phyloP scores from a whole-genome alignment of 352 stramenopile species.

The Globisporangium paroecandrum region DNA sequence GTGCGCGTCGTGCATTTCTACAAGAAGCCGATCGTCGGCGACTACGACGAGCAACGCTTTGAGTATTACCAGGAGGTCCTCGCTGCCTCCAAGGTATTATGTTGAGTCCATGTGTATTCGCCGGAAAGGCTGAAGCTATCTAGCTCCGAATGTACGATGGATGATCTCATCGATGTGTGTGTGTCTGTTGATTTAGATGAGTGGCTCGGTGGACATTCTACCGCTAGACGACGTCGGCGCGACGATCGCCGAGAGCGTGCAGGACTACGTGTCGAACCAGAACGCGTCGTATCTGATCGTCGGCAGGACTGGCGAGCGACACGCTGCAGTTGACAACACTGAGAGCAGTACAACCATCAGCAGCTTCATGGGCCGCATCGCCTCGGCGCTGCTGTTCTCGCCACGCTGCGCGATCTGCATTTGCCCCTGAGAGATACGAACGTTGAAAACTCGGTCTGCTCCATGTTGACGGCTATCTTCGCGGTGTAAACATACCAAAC shows the following conservation, averaged over 20 bases:
- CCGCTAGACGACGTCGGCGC: conserved; percentile 30
- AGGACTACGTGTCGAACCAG: conserved; percentile 39
- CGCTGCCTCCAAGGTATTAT: conserved; percentile 12
- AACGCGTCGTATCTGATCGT: conserved; percentile 49
- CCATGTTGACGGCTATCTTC: not conserved
- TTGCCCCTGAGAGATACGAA: conserved; percentile 25
- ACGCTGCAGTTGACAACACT: not conserved
- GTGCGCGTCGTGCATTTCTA: conserved; percentile 65
- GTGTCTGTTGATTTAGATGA: conserved; percentile 18
- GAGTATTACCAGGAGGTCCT: conserved; percentile 33
- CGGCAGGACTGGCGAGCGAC: conserved; percentile 28
- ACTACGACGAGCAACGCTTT: conserved; percentile 33
- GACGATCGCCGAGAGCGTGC: conserved; percentile 51
- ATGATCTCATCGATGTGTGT: not conserved
- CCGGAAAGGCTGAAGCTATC: not conserved
- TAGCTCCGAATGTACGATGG: not conserved
- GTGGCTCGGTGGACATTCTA: conserved; percentile 37
- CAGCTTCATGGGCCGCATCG: conserved; percentile 31
- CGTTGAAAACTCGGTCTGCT: too few relatives aligned
- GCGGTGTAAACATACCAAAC: not conserved
- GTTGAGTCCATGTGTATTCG: not conserved
- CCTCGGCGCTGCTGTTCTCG: conserved; percentile 48
- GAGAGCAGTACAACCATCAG: not conserved
- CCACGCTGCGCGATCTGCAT: conserved; percentile 50
- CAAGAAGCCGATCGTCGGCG: conserved; percentile 36